These are phyloP conservation scores for Parmelia sp. DNA, from an alignment of 495 filamentous ascomycete genomes.

Conservation along the genomic window DNA sequence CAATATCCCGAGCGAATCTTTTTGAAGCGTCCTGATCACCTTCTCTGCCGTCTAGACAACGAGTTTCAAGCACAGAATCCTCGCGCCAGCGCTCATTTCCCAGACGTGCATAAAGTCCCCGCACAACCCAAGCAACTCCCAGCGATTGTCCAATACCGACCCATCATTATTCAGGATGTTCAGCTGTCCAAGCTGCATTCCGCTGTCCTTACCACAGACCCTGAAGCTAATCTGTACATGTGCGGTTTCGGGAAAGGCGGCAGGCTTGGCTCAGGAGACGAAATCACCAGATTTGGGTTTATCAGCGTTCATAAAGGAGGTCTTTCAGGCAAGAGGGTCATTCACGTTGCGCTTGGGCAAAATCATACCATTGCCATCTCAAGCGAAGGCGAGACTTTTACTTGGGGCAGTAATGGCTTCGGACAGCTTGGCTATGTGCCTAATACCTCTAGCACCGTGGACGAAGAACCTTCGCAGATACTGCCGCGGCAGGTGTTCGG, in stretches of 20 bases:
- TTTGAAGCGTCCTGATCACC: slow-evolving; percentile 71
- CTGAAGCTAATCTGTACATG: slow-evolving; percentile 84
- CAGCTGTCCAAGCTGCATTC: slow-evolving; percentile 88
- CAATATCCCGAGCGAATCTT: slow-evolving; percentile 81
- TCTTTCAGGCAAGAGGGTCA: slow-evolving; percentile 61
- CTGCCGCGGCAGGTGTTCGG: slow-evolving; percentile 87
- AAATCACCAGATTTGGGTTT: slow-evolving; percentile 78
- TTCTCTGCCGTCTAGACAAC: slow-evolving; percentile 61
- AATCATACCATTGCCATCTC: slow-evolving; percentile 86
- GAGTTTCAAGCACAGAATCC: slow-evolving; percentile 44
- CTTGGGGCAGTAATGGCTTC: slow-evolving; percentile 85
- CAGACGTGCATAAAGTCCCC: not conserved
- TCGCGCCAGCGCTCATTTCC: not conserved
- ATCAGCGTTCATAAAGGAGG: slow-evolving; percentile 69
- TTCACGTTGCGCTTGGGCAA: slow-evolving; percentile 72
- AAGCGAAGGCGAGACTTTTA: slow-evolving; percentile 73
- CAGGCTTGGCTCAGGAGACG: slow-evolving; percentile 82
- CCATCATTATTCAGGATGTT: slow-evolving; percentile 67
- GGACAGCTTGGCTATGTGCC: slow-evolving; percentile 82
- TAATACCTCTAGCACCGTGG: slow-evolving; percentile 25
- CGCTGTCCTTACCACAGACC: slow-evolving; percentile 83
- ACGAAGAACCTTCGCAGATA: slow-evolving; percentile 61
- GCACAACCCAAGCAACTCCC: slow-evolving; percentile 46
- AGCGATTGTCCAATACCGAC: slow-evolving; percentile 57
- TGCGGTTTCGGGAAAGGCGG: slow-evolving; percentile 91